Base-by-base conservation (phyloP, 768 basidiomycete species). In the Mycena vulgaris region DNA sequence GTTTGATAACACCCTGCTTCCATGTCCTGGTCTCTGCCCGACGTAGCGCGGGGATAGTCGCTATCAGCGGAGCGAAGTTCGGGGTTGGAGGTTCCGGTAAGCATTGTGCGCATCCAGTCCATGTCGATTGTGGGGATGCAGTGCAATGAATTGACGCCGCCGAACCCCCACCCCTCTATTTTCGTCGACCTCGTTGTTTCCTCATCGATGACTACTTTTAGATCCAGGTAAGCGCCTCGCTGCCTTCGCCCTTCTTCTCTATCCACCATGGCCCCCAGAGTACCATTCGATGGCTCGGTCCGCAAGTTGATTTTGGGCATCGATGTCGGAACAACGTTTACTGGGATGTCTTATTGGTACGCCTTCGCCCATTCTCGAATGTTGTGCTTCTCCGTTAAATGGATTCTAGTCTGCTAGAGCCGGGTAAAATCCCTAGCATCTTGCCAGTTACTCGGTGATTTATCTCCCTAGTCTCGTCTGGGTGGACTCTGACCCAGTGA, bases 321-420 rank as follows among this genome's bases (percentile, higher is more conserved):
- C 56, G 83, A 85, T 53, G 74, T 85, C 6, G 83, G 84, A 3
- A 85, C 84, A 0, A 85, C 84, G 21, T 85, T 76, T 64, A 81
- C 82, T 48, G 83, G 83, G 3, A 77, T 85, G 7, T 82, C 81
- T 2, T 85, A 83, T 64, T 66, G 56, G 68, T 72, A 42, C 23
- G 62, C 48, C 8, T 19, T 25, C 30, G 3, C n/a, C 27, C 11
- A 2, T 13, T 25, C 33, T 37, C 3, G 4, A 39, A 9, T 19
- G n/a, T 42, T 17, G 53, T 28, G 39, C 17, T n/a, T n/a, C n/a
- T n/a, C 33, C 33, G 33, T 35, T 77, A 9, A 71, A 74, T 64
- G n/a, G 2, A 66, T 74, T 30, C 1, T 58, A 63, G 77, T 59
- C 75, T 71, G 2, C 42, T 71, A 2, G 56, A 68, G 27, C 70